phyloP scores from a whole-genome alignment of 2,329 filamentous ascomycete species.

The Trichoderma asperellum region DNA sequence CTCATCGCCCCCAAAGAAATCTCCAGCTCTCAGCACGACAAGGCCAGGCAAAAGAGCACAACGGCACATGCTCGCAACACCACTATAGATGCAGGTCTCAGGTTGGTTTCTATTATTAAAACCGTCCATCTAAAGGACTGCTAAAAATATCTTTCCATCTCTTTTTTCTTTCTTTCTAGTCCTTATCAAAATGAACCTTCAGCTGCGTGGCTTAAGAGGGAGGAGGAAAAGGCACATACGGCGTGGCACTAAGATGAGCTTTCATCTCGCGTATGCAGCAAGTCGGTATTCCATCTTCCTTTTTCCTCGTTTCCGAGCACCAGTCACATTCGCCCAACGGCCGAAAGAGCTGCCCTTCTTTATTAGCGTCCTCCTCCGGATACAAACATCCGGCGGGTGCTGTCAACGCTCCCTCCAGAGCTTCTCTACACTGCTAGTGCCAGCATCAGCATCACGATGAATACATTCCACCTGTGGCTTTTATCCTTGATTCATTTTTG shows the following conservation, averaged over 20 bases:
- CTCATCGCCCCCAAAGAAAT: neutral
- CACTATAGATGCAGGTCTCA: neutral
- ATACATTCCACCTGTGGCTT: neutral
- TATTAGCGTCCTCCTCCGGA: neutral
- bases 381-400: neutral
- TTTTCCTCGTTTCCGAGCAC: neutral
- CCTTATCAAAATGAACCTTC: neutral
- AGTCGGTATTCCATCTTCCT: conserved; percentile 6
- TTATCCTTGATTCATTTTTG: conserved; percentile 20
- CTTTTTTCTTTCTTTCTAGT: neutral
- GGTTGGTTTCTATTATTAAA: neutral
- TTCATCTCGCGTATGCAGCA: neutral
- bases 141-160: conserved; percentile 7
- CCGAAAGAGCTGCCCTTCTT: neutral
- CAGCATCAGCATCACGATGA: neutral
- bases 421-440: neutral
- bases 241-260: neutral
- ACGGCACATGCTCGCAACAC: neutral
- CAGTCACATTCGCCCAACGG: neutral
- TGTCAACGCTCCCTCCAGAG: neutral
- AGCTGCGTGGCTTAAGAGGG: neutral
- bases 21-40: neutral
- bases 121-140: neutral
- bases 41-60: neutral
- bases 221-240: neutral